Base-by-base conservation (phyloP, 2,329 filamentous ascomycete genomes). In the Colletotrichum sp. region DNA sequence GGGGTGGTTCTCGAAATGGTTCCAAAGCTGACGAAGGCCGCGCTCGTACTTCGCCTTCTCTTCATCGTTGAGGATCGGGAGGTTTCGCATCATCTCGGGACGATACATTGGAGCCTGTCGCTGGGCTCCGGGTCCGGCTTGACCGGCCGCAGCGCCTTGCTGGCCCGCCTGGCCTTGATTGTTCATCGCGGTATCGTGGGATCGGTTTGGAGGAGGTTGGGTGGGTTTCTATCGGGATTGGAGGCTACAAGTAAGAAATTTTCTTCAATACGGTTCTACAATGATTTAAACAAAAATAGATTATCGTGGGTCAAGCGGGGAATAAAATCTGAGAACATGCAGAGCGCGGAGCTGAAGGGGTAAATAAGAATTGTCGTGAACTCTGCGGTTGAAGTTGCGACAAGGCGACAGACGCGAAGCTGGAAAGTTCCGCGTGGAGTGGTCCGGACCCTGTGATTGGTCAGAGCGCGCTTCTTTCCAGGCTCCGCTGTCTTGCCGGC, bases 31-130 rank as follows among this genome's bases (percentile, higher is more conserved):
- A 12, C 86, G 85, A 1, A 93, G 84, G 2, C 92, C 92, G 3
- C 86, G 83, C 78, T 93, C 90, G 78, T 93, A 93, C 79, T 92
- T 92, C 3, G 79, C 79, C 79, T 90, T 91, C 72, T 93, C 92
- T 2, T 89, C 87, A 2, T 89, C 85, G 30, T 84, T 88, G 4
- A 93, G 84, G 52, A 88, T 86, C 3, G 84, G 84, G 5, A 92
- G 85, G 7, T 77, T 85, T 39, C 88, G 86, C 81, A 92, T 92
- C 69, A 89, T 87, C 44, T 88, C 86, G 0, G 90, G 89, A 39
- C 87, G 85, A 39, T 89, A 90, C 83, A 90, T 87, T 2, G 86
- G 85, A 3, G 82, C 80, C 12, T 80, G 81, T 10, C 81, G 81
- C 28, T 78, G 75, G 75, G 75, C 74, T 79, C 79, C 62, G 80